Evolutionary conservation across 208 protist genomes (phyloP).

Genomic region (Leishmania aethiopica): DNA sequence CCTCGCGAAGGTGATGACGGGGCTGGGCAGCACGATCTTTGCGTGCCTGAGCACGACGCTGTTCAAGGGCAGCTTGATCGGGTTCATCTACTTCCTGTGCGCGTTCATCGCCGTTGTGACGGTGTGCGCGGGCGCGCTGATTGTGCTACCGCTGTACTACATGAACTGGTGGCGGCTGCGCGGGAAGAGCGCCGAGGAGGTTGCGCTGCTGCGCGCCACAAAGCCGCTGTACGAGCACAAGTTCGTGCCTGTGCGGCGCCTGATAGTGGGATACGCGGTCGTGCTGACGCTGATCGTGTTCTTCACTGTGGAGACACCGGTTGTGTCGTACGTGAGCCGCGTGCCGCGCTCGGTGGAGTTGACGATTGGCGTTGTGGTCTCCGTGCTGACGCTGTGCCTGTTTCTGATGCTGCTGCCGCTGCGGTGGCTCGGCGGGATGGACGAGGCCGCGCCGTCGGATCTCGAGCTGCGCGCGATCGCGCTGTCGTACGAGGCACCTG

Average conservation of each 20-base stretch:
- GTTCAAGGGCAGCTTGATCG: conserved; percentile 32
- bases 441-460: conserved; percentile 33
- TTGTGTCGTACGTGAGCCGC: conserved; percentile 29
- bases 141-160: conserved; percentile 52
- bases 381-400: conserved; percentile 37
- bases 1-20: conserved; percentile 56
- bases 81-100: conserved; percentile 48
- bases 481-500: background rate
- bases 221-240: conserved; percentile 32
- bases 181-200: conserved; percentile 28
- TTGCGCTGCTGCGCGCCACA: conserved; percentile 26
- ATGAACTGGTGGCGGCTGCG: conserved; percentile 50
- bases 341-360: conserved; percentile 29
- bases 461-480: conserved; percentile 4
- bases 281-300: conserved; percentile 36
- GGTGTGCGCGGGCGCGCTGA: conserved; percentile 19
- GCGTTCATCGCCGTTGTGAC: conserved; percentile 32
- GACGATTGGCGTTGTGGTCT: conserved; percentile 37
- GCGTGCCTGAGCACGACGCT: conserved; percentile 37
- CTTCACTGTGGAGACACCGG: conserved; percentile 43
- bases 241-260: conserved; percentile 35
- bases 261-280: conserved; percentile 34
- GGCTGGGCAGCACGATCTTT: conserved; percentile 43
- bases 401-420: conserved; percentile 52
- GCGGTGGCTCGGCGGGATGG: conserved; percentile 44